phyloP scores from a whole-genome alignment of 176 grass and related monocot genomes.

The Elaeis guineensis region DNA sequence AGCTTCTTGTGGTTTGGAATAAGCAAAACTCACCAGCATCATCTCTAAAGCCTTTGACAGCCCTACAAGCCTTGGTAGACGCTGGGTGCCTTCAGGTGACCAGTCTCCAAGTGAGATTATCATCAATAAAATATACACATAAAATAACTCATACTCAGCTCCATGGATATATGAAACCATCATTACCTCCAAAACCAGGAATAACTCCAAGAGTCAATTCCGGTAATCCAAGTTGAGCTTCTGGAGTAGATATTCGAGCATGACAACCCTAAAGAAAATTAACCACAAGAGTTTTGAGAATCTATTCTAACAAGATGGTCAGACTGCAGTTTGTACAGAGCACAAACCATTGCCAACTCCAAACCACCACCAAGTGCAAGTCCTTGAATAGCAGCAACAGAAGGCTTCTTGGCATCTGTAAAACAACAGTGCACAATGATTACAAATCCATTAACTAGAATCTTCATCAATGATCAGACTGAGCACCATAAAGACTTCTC shows the following conservation, averaged over 20 bases:
- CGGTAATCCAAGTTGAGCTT: conserved; percentile 91
- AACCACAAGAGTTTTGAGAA: conserved; percentile 7
- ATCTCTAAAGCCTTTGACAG: conserved; percentile 91
- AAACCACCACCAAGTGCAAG: conserved; percentile 97
- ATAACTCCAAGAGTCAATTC: conserved; percentile 91
- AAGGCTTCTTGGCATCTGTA: conserved; percentile 74
- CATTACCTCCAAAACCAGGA: conserved; percentile 91
- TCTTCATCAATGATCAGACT: no score
- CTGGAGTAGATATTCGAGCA: conserved; percentile 90
- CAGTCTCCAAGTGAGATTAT: neutral
- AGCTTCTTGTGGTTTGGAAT: neutral
- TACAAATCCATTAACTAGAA: no score
- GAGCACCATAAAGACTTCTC: no score
- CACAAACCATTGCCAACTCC: conserved; percentile 72
- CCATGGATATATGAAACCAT: neutral
- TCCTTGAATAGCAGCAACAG: conserved; percentile 86
- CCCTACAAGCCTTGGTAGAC: conserved; percentile 93
- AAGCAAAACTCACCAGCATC: conserved; percentile 73
- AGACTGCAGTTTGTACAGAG: conserved; percentile 6
- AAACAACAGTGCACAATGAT: neutral
- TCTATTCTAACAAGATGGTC: neutral
- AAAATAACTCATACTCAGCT: no score
- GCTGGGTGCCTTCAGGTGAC: conserved; percentile 67
- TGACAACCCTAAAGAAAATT: conserved; percentile 61
- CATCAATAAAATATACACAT: no score